Evolutionary conservation across 1,139 yeast species (phyloP), one percentile per base, ranked within the genome.

Genomic region (Geotrichum macrosporum): DNA sequence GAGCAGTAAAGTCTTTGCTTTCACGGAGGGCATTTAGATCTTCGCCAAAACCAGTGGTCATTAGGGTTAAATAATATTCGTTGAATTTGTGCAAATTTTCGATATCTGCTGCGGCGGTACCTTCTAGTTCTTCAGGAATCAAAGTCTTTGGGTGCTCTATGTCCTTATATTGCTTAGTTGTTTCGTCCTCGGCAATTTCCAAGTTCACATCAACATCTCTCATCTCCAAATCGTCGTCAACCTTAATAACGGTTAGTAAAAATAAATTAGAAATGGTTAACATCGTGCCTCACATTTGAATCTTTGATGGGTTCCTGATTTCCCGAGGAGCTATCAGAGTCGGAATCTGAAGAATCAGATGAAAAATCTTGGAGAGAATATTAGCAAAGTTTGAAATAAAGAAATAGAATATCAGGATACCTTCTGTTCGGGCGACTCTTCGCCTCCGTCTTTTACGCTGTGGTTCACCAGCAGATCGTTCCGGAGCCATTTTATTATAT

Each of bases 11-110:
- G 36, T 68, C 71, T 26, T 63, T 61, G 31, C 68, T 61, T 45
- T 64, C 58, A 12, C 72, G 64, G 31, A 69, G 53, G 36, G 57
- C 57, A 46, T 64, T 63, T 16, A 68, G 55, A 35, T 69, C 72
- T 30, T 68, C 67, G 24, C 69, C 70, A 49, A 67, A 68, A 2
- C 48, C 48, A 2, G 57, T 48, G 2, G 72, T 66, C 51, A 65
- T 64, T 32, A 67, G 48, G 24, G 55, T 53, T 46, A 68, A 50
- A 48, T 61, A 67, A 36, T 54, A 55, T 41, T 65, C 63, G 42
- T 58, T 60, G 52, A 66, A 66, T 38, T 61, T 59, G 13, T 52
- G 53, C 22, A 50, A 51, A 46, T 54, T 44, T 35, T 55, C 41
- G 19, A 33, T 33, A 49, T 52, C 13, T 37, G 44, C 41, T 43